Conservation (phyloP, 2,329 filamentous ascomycete genomes). For the Phyllachora maydis region DNA sequence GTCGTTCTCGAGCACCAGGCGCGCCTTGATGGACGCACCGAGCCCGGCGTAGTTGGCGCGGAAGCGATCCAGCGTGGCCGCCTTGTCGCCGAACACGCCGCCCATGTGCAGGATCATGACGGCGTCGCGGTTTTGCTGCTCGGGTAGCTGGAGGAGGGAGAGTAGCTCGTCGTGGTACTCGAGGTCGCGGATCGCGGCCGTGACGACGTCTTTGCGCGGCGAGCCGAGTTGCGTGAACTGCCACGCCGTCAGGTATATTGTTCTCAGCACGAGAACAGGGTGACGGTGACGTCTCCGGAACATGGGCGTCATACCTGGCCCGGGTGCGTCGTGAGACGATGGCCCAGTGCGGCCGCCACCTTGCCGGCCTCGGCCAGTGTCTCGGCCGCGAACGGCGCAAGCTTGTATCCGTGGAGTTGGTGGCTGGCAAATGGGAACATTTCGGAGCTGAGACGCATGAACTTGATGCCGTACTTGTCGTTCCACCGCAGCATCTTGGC, state of each 20-base stretch:
- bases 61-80: conserved; percentile 38
- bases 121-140: conserved; percentile 21
- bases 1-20: conserved; percentile 8
- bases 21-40: conserved; percentile 9
- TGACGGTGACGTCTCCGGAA: conserved; percentile 3
- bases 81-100: conserved; percentile 3
- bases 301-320: conserved; percentile 7
- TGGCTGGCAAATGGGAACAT: too few species aligned
- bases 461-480: conserved; percentile 75
- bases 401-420: conserved; percentile 6
- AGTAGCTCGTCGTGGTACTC: neutral
- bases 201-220: too few species aligned
- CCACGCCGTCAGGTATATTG: too few species aligned
- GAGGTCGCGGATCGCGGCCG: too few species aligned
- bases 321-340: conserved; percentile 6
- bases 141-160: neutral
- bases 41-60: conserved; percentile 9
- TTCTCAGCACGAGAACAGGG: too few species aligned
- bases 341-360: conserved; percentile 8
- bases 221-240: conserved; percentile 7
- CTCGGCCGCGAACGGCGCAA: conserved; percentile 11
- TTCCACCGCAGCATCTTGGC: conserved; percentile 83
- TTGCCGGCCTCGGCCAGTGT: conserved; percentile 8
- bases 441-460: too few species aligned
- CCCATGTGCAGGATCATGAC: neutral